Evolutionary conservation across 495 filamentous ascomycete species (phyloP).

Genomic region (Hypomontagnella submonticulosa): DNA sequence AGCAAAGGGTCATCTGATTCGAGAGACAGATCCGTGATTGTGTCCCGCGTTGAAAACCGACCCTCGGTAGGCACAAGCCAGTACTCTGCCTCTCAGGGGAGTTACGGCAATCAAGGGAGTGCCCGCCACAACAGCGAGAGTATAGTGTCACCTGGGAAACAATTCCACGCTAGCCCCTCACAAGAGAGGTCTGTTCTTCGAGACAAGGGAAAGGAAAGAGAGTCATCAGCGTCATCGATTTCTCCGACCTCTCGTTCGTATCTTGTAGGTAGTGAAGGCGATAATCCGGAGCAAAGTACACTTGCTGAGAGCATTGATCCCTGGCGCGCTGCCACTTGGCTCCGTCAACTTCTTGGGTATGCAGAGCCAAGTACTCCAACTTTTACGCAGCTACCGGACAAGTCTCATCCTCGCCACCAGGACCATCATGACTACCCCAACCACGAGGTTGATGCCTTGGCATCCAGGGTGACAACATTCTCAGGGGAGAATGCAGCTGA

Average conservation of each 20-base stretch:
- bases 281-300: constrained; percentile 12
- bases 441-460: constrained; percentile 33
- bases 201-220: constrained; percentile 8
- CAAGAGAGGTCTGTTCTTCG: constrained; percentile 1
- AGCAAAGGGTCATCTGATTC: background rate
- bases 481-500: constrained; percentile 31
- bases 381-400: constrained; percentile 46
- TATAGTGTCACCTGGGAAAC: background rate
- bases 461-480: constrained; percentile 43
- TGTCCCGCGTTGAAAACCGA: constrained; percentile 22
- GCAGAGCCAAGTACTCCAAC: constrained; percentile 22
- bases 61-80: constrained; percentile 25
- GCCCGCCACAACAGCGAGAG: constrained; percentile 16
- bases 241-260: constrained; percentile 26
- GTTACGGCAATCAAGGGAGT: constrained; percentile 34
- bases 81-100: constrained; percentile 34
- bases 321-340: constrained; percentile 36
- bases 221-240: constrained; percentile 12
- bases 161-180: background rate
- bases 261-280: background rate
- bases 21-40: constrained; percentile 4
- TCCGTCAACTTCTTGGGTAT: constrained; percentile 45
- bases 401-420: constrained; percentile 36
- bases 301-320: constrained; percentile 20
- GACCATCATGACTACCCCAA: constrained; percentile 32